Percentiles rank a stretch among this genome's conserved stretches.
These are phyloP conservation scores for Spizellomyces punctatus DNA, from an alignment of 192 early-diverging fungal species.

Conservation along the genomic window DNA sequence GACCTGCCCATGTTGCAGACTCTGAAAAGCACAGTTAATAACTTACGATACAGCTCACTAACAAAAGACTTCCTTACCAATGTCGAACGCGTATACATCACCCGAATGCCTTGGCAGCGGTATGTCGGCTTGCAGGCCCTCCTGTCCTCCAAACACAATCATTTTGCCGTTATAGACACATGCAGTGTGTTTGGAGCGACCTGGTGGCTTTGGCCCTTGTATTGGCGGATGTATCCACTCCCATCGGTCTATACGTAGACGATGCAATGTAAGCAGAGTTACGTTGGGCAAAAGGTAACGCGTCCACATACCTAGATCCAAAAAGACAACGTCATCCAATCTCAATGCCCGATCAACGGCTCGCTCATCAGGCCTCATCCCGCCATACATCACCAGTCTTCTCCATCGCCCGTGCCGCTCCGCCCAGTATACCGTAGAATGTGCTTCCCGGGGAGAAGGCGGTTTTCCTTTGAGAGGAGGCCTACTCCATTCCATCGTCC, in stretches of 20 bases:
- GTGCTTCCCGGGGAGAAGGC: slow-evolving; percentile 11
- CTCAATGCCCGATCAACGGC: not conserved
- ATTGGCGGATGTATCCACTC: too few species aligned
- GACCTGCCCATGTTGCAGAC: not conserved
- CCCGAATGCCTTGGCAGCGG: not conserved
- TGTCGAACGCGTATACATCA: not conserved
- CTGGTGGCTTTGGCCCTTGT: slow-evolving; percentile 1
- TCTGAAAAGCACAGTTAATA: not conserved
- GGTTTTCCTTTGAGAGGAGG: slow-evolving; percentile 5
- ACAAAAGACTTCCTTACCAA: not conserved
- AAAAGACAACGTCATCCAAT: slow-evolving; percentile 12
- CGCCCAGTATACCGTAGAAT: slow-evolving; percentile 27
- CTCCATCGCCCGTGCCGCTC: not conserved
- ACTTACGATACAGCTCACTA: not conserved
- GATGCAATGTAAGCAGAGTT: too few species aligned
- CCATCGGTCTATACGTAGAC: too few species aligned
- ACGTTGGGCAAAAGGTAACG: too few species aligned
- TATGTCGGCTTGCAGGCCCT: too few species aligned
- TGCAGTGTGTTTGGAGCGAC: slow-evolving; percentile 19
- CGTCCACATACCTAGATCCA: slow-evolving; percentile 17
- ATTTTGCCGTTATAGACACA: slow-evolving; percentile 12
- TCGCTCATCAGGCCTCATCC: slow-evolving; percentile 3
- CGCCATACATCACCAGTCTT: slow-evolving; percentile 22
- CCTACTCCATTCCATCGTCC: not conserved
- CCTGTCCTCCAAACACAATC: slow-evolving; percentile 26